phyloP scores from a whole-genome alignment of 106 monocot species.

The Hemerocallis citrina region DNA sequence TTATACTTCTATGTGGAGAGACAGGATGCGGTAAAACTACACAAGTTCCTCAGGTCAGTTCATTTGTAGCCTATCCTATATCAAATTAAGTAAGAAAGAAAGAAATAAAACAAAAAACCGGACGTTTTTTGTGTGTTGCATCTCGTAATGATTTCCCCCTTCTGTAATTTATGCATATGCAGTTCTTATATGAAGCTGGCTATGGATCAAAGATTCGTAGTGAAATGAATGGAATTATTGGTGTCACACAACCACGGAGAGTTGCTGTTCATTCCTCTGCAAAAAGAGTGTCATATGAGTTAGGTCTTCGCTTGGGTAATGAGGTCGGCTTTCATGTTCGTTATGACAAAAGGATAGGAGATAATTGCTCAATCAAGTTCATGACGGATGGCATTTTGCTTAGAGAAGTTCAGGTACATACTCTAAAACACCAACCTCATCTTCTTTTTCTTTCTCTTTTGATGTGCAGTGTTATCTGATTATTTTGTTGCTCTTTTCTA shows the following conservation, averaged over 20 bases:
- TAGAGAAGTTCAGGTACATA: slow-evolving; percentile 81
- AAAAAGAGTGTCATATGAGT: slow-evolving; percentile 78
- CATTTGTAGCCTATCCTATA: background rate
- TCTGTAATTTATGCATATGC: no score
- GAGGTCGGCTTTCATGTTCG: slow-evolving; percentile 97
- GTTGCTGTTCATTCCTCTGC: slow-evolving; percentile 95
- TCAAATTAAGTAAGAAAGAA: no score
- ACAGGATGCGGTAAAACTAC: slow-evolving; percentile 99
- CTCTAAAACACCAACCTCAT: no score
- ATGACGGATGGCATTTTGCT: slow-evolving; percentile 99
- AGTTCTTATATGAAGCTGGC: slow-evolving; percentile 98
- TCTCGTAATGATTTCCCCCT: background rate
- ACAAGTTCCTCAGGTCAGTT: slow-evolving; percentile 95
- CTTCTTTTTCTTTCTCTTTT: background rate
- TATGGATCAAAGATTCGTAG: slow-evolving; percentile 48
- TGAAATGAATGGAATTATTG: slow-evolving; percentile 71
- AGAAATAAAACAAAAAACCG: no score
- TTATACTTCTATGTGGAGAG: slow-evolving; percentile 93
- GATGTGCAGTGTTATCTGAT: background rate
- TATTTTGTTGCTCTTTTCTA: background rate
- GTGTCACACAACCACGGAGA: slow-evolving; percentile 87
- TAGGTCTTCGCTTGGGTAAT: slow-evolving; percentile 65
- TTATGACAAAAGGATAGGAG: slow-evolving; percentile 84
- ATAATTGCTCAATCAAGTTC: slow-evolving; percentile 78
- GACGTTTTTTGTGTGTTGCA: no score